A percentile compares a stretch with the other conserved stretches of the same genome.
phyloP scores from a whole-genome alignment of 140 eudicot species.

The Ambrosia hybrid region DNA sequence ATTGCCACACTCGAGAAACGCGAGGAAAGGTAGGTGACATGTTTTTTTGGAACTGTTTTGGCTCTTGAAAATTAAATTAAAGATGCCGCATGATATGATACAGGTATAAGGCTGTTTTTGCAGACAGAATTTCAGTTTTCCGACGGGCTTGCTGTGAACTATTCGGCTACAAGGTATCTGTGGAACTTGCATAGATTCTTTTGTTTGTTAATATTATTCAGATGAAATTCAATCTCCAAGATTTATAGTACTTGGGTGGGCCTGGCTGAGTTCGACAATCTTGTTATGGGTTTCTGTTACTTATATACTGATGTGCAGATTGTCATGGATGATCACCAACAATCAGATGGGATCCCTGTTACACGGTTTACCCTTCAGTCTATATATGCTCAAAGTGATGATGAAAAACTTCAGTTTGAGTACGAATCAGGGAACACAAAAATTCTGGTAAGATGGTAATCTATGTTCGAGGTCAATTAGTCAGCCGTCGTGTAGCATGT shows the following conservation, averaged over 20 bases:
- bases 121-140: conserved; percentile 93
- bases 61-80: conserved; percentile 13
- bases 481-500: conserved; percentile 15
- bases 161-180: conserved; percentile 88
- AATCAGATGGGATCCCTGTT: conserved; percentile 93
- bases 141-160: conserved; percentile 98
- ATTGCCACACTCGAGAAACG: conserved; percentile 96
- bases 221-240: no score
- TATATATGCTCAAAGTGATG: conserved; percentile 94
- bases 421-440: conserved; percentile 97
- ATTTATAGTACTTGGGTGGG: no score
- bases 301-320: conserved; percentile 47
- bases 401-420: conserved; percentile 90
- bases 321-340: conserved; percentile 97
- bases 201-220: no score
- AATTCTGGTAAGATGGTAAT: conserved; percentile 58
- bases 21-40: conserved; percentile 79
- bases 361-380: conserved; percentile 90
- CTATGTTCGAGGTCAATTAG: conserved; percentile 2
- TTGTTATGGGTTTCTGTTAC: no score
- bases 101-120: conserved; percentile 99
- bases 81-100: conserved; percentile 33
- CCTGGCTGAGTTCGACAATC: no score
- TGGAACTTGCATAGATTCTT: background rate
- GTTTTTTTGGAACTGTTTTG: background rate